Conservation (phyloP, 345 rosid species). For the Syzygium jambos region DNA sequence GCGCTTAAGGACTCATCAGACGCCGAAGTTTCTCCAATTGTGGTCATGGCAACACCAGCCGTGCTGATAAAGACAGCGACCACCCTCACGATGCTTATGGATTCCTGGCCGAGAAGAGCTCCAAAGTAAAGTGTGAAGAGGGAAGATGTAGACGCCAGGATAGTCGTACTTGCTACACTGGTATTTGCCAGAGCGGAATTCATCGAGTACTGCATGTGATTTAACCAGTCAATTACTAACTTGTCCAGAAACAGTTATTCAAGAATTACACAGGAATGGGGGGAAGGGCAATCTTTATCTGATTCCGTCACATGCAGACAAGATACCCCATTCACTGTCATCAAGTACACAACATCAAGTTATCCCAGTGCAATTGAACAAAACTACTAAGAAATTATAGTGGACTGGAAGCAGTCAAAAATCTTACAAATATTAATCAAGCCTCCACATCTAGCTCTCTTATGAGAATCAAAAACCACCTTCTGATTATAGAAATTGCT, state of each 20-base stretch:
- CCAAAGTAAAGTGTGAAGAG: slow-evolving; percentile 63
- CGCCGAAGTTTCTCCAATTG: slow-evolving; percentile 57
- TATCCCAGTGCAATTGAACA: neutral
- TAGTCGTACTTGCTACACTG: slow-evolving; percentile 62
- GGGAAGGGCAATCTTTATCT: neutral
- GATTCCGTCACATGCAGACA: neutral
- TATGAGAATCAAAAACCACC: neutral
- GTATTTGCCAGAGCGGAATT: slow-evolving; percentile 62
- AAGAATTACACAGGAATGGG: neutral
- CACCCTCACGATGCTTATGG: slow-evolving; percentile 34
- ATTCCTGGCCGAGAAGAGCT: slow-evolving; percentile 53
- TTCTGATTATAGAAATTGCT: neutral
- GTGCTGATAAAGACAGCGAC: slow-evolving; percentile 54
- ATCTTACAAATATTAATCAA: neutral
- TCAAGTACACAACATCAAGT: neutral
- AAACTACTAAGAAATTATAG: neutral
- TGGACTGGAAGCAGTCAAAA: neutral
- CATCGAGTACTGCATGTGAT: slow-evolving; percentile 35
- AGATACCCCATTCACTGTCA: neutral
- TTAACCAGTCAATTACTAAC: neutral
- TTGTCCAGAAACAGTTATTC: neutral
- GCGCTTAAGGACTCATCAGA: slow-evolving; percentile 30
- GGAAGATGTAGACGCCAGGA: slow-evolving; percentile 56
- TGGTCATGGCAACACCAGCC: slow-evolving; percentile 67
- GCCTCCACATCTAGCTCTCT: neutral